Base-by-base conservation (phyloP, 768 basidiomycete species). In the Leccinellum luteum region DNA sequence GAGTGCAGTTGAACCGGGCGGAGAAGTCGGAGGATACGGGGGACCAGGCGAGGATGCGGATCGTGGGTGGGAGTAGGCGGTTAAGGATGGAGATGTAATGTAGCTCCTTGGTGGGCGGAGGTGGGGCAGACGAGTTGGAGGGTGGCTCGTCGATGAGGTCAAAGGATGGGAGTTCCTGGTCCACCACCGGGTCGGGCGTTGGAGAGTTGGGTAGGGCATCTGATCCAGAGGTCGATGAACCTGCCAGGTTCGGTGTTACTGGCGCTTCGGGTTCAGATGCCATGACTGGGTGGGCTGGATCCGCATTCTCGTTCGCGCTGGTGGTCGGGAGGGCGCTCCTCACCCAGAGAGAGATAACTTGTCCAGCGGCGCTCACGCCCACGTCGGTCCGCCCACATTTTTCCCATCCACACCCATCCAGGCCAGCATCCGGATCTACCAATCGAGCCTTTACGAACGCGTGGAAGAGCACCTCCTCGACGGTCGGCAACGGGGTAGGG, bases 381-480 rank as follows among this genome's bases (percentile, higher is more conserved):
- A 88, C 81, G 78, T 99, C 97, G 27, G 97, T 98, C 66, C 97
- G 75, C 13, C 97, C 96, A 72, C 97, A 98, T 62, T 84, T 81
- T 68, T 90, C 86, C 86, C 92, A 98, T 34, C 84, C 90, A 67
- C 93, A 94, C 0, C 91, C 95, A 15, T 94, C 89, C 55, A 89
- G 76, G 4, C 92, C 92, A 5, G 75, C 81, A 3, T 79, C 82
- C 1, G 79, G 79, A 66, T 96, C 91, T 12, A 98, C 82, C 45
- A 99, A 76, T 50, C 85, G 79, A 0, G 90, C 82, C 63, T 87
- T 86, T 41, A 83, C 86, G 56, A 98, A 76, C 0, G 93, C 93
- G 32, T 82, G 81, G 57, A 92, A 89, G 21, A 99, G 73, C 5
- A 91, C 89, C 15, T 83, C 87, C 71, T 99, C 97, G 8, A 99